phyloP scores from a whole-genome alignment of 2,329 filamentous ascomycete genomes.

The Aureobasidium pullulans region DNA sequence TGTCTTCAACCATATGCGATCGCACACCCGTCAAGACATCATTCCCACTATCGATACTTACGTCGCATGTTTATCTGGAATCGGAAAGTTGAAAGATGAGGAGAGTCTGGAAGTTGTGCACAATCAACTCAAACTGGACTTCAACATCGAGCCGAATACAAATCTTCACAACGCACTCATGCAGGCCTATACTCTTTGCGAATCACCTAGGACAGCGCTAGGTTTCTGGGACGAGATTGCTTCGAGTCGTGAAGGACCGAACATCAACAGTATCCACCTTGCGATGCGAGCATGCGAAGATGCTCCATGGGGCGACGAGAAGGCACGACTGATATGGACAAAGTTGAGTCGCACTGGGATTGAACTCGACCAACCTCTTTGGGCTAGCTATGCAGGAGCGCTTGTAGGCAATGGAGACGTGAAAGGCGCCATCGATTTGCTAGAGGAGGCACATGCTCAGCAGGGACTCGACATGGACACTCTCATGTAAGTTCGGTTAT shows the following conservation, averaged over 20 bases:
- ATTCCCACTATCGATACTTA: slow-evolving; percentile 71
- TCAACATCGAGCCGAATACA: slow-evolving; percentile 69
- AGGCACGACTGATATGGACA: slow-evolving; percentile 56
- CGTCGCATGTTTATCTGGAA: slow-evolving; percentile 66
- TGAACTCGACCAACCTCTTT: slow-evolving; percentile 65
- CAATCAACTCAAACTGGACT: slow-evolving; percentile 92
- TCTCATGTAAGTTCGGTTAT: slow-evolving; percentile 55
- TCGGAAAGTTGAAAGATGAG: slow-evolving; percentile 35
- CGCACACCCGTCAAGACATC: slow-evolving; percentile 54
- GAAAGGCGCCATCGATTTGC: slow-evolving; percentile 57
- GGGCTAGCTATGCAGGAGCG: slow-evolving; percentile 68
- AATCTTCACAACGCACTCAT: slow-evolving; percentile 76
- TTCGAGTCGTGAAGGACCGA: slow-evolving; percentile 77
- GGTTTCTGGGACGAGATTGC: slow-evolving; percentile 80
- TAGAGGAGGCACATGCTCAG: slow-evolving; percentile 59
- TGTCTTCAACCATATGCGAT: slow-evolving; percentile 91
- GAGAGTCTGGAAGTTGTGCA: slow-evolving; percentile 69
- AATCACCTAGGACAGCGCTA: slow-evolving; percentile 58
- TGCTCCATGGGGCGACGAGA: slow-evolving; percentile 37
- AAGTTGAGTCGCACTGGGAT: slow-evolving; percentile 69
- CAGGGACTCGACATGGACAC: slow-evolving; percentile 61
- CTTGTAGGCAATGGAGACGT: slow-evolving; percentile 66
- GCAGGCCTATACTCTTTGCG: slow-evolving; percentile 70
- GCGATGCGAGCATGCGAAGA: slow-evolving; percentile 74
- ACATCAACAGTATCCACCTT: slow-evolving; percentile 70